Percentiles rank a stretch among this genome's conserved stretches.
phyloP scores from a whole-genome alignment of 2,329 filamentous ascomycete species.

The Arachnopeziza araneosa region DNA sequence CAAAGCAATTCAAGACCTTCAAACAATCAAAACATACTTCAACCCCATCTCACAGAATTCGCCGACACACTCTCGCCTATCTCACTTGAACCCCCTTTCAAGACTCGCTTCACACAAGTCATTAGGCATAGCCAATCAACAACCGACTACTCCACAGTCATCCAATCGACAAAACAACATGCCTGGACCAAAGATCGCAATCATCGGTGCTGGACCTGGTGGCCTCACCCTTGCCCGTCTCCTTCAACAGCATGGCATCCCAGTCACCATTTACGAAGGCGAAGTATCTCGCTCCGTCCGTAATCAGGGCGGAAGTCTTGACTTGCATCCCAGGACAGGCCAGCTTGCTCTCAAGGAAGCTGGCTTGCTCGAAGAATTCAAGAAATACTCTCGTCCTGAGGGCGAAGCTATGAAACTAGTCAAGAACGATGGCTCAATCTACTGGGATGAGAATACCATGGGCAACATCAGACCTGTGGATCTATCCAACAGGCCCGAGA shows the following conservation, averaged over 20 bases:
- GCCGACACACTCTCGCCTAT: neutral
- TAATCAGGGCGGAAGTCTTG: neutral
- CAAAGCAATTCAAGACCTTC: neutral
- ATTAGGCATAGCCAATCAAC: neutral
- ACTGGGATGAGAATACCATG: constrained; percentile 1
- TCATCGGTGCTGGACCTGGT: constrained; percentile 30
- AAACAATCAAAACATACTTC: neutral
- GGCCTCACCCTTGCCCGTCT: constrained; percentile 31
- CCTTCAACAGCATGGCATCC: constrained; percentile 23
- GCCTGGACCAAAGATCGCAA: constrained; percentile 21
- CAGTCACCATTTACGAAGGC: constrained; percentile 26
- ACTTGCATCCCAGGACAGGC: neutral
- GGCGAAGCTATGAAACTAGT: neutral
- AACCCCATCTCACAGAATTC: neutral
- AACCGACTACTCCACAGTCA: neutral
- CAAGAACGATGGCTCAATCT: neutral
- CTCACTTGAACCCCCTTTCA: neutral
- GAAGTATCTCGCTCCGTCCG: constrained; percentile 11
- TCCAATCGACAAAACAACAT: neutral
- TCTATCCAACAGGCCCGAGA: constrained; percentile 32
- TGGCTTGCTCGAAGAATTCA: neutral
- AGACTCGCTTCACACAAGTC: neutral
- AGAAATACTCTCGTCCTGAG: neutral
- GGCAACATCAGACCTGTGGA: neutral
- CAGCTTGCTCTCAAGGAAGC: neutral